phyloP scores from a whole-genome alignment of 768 basidiomycete species.

The Lentinula lateritia region DNA sequence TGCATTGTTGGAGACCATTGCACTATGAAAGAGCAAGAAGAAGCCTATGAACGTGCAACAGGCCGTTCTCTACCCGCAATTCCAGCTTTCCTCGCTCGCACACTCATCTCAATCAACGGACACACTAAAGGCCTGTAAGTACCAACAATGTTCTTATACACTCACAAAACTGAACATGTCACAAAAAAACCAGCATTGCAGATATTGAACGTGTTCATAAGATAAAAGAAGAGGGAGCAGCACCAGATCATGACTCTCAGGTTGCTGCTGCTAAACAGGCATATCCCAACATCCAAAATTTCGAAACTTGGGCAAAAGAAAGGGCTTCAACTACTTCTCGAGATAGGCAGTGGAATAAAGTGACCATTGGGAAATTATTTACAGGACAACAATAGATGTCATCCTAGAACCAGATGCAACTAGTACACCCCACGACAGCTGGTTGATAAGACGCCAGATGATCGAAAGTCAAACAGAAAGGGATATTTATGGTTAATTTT shows the following conservation, averaged over 20 bases:
- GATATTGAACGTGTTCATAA: neutral
- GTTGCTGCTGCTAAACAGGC: neutral
- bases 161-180: no score
- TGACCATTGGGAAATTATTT: neutral
- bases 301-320: neutral
- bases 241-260: neutral
- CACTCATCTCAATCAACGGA: slow-evolving; percentile 21
- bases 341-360: neutral
- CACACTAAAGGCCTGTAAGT: slow-evolving; percentile 25
- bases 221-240: neutral
- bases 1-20: slow-evolving; percentile 13
- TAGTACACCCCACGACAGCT: no score
- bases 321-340: neutral
- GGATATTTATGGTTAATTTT: no score
- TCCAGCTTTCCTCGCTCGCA: slow-evolving; percentile 19
- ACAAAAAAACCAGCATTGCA: neutral
- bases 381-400: neutral
- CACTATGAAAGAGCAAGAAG: slow-evolving; percentile 20
- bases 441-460: no score
- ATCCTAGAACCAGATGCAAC: no score
- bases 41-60: slow-evolving; percentile 21
- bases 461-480: no score
- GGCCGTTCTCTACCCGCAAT: slow-evolving; percentile 22
- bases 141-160: neutral
- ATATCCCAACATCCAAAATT: neutral